Conservation (phyloP, 2,329 filamentous ascomycete genomes). For the Penicillium paneum region DNA sequence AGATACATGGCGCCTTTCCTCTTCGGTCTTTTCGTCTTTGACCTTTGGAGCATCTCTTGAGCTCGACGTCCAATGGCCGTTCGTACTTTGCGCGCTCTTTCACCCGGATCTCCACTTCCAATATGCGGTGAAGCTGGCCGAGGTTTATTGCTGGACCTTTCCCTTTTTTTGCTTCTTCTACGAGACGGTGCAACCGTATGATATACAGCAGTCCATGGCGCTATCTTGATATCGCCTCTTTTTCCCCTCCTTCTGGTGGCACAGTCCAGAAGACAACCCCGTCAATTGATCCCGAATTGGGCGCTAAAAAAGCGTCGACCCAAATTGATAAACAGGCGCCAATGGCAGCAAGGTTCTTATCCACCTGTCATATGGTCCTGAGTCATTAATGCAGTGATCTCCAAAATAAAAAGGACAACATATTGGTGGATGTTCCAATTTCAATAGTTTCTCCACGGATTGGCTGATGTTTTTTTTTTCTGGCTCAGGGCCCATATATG, state of each 20-base stretch:
- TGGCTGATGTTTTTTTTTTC: neutral
- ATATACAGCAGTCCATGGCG: neutral
- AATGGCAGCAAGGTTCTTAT: slow-evolving; percentile 14
- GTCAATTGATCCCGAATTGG: neutral
- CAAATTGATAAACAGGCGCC: slow-evolving; percentile 10
- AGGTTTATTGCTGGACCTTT: slow-evolving; percentile 10
- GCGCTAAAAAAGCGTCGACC: slow-evolving; percentile 3
- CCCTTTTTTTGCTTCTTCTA: neutral
- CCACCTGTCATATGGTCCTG: slow-evolving; percentile 20
- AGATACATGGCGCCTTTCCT: slow-evolving; percentile 12
- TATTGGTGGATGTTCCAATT: neutral
- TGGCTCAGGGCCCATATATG: neutral
- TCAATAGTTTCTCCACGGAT: neutral
- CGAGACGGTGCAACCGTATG: neutral
- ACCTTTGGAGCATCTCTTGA: neutral
- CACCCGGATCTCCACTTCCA: slow-evolving; percentile 16
- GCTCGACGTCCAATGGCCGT: slow-evolving; percentile 15
- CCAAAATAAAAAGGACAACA: neutral
- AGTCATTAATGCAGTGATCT: slow-evolving; percentile 4
- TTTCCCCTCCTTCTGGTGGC: neutral
- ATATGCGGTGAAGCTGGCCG: slow-evolving; percentile 24
- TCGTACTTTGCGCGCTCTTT: slow-evolving; percentile 10
- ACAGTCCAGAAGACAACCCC: neutral
- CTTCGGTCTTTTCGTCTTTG: neutral
- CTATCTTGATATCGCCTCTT: neutral